A percentile compares a stretch with the other conserved stretches of the same genome.
Evolutionary conservation across 1,284 basidiomycete genomes (phyloP).

Genomic region (Agaricales sp.): DNA sequence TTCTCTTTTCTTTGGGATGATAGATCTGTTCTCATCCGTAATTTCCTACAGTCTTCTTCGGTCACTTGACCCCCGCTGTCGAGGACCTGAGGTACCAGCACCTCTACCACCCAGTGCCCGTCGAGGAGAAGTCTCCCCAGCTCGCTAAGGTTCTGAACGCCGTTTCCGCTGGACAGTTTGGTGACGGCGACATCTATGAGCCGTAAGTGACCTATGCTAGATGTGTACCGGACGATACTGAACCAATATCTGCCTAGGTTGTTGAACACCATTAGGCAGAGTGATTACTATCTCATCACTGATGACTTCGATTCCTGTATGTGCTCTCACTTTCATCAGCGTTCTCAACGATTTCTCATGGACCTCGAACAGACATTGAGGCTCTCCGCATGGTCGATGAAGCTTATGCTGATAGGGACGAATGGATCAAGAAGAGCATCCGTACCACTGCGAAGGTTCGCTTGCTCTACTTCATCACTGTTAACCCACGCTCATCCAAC

Average conservation of each 20-base stretch:
- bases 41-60: constrained; percentile 60
- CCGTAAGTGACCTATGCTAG: constrained; percentile 40
- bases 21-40: constrained; percentile 8
- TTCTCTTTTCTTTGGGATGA: constrained; percentile 20
- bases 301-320: constrained; percentile 88
- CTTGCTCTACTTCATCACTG: constrained; percentile 4
- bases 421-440: constrained; percentile 90
- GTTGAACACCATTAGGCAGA: constrained; percentile 65
- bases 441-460: constrained; percentile 66
- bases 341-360: constrained; percentile 1
- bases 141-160: constrained; percentile 66
- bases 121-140: constrained; percentile 74
- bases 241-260: constrained; percentile 30
- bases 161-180: constrained; percentile 67
- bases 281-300: constrained; percentile 75
- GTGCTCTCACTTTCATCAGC: constrained; percentile 16
- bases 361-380: constrained; percentile 46
- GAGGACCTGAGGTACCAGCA: constrained; percentile 81
- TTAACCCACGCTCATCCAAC: neutral
- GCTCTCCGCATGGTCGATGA: constrained; percentile 81
- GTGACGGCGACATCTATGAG: constrained; percentile 68
- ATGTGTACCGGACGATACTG: neutral
- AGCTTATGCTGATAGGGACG: constrained; percentile 69
- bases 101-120: constrained; percentile 66
- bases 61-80: constrained; percentile 68